These are phyloP conservation scores for Thielaviopsis punctulata DNA, from an alignment of 2,329 filamentous ascomycete species.

Conservation along the genomic window DNA sequence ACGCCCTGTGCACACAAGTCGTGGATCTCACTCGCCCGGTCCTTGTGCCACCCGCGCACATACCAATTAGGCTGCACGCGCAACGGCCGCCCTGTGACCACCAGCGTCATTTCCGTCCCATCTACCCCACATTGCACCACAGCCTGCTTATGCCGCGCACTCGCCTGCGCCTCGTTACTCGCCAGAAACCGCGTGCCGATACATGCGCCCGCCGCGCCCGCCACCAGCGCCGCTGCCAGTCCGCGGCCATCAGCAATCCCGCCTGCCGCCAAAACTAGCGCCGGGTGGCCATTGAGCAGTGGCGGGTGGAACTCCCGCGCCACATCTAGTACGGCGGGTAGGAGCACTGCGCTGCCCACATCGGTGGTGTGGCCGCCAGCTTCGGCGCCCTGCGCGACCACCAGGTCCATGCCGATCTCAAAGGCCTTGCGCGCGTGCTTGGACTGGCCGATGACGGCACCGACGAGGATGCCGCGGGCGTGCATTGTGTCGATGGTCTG, in stretches of 20 bases:
- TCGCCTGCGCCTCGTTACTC: slow-evolving; percentile 62
- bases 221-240: slow-evolving; percentile 67
- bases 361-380: slow-evolving; percentile 88
- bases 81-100: slow-evolving; percentile 66
- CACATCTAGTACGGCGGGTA: slow-evolving; percentile 76
- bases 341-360: slow-evolving; percentile 67
- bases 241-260: slow-evolving; percentile 71
- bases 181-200: slow-evolving; percentile 89
- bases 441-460: slow-evolving; percentile 96
- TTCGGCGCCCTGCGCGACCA: slow-evolving; percentile 85
- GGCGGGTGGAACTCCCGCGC: slow-evolving; percentile 54
- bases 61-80: slow-evolving; percentile 72
- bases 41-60: slow-evolving; percentile 59
- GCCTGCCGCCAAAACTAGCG: slow-evolving; percentile 76
- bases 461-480: slow-evolving; percentile 61
- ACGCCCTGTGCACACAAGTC: slow-evolving; percentile 59
- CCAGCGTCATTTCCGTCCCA: slow-evolving; percentile 68
- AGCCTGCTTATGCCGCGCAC: slow-evolving; percentile 64
- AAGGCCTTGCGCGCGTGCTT: slow-evolving; percentile 83
- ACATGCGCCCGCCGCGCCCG: slow-evolving; percentile 80
- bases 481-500: slow-evolving; percentile 62
- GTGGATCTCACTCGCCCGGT: slow-evolving; percentile 53
- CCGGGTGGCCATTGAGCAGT: slow-evolving; percentile 48
- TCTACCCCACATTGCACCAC: slow-evolving; percentile 66
- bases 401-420: slow-evolving; percentile 70